phyloP scores from a whole-genome alignment of 2,329 filamentous ascomycete species.

The Aspergillus quadricinctus region DNA sequence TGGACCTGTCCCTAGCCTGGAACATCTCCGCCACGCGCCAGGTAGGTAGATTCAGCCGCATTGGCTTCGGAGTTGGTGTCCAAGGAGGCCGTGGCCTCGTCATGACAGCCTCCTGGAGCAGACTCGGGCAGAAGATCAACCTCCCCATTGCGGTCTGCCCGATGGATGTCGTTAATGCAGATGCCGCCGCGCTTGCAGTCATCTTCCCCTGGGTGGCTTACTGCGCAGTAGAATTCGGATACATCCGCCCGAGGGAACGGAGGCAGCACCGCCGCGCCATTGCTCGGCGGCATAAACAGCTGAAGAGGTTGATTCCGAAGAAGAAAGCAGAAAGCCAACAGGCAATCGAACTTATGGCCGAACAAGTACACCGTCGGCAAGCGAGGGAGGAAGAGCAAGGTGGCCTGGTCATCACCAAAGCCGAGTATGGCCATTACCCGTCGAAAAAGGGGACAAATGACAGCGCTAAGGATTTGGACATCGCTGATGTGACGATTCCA shows the following conservation, averaged over 20 bases:
- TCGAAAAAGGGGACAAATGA: slow-evolving; percentile 21
- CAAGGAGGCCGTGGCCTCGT: slow-evolving; percentile 30
- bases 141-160: slow-evolving; percentile 38
- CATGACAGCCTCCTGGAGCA: slow-evolving; percentile 37
- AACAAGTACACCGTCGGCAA: slow-evolving; percentile 38
- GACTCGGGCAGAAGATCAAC: slow-evolving; percentile 38
- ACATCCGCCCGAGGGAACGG: slow-evolving; percentile 36
- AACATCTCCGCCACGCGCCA: slow-evolving; percentile 32
- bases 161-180: slow-evolving; percentile 27
- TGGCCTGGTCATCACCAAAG: slow-evolving; percentile 38
- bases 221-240: slow-evolving; percentile 39
- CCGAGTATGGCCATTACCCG: slow-evolving; percentile 38
- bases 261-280: slow-evolving; percentile 31
- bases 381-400: slow-evolving; percentile 29
- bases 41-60: slow-evolving; percentile 34
- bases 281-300: slow-evolving; percentile 32
- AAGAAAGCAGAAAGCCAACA: slow-evolving; percentile 35
- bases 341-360: slow-evolving; percentile 38
- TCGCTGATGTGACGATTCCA: slow-evolving; percentile 40
- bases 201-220: slow-evolving; percentile 39
- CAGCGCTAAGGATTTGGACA: slow-evolving; percentile 20
- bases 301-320: slow-evolving; percentile 33
- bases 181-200: slow-evolving; percentile 32
- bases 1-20: slow-evolving; percentile 31
- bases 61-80: slow-evolving; percentile 39